These are phyloP conservation scores for Cardamine occulta DNA, from an alignment of 345 rosid genomes.

Conservation along the genomic window DNA sequence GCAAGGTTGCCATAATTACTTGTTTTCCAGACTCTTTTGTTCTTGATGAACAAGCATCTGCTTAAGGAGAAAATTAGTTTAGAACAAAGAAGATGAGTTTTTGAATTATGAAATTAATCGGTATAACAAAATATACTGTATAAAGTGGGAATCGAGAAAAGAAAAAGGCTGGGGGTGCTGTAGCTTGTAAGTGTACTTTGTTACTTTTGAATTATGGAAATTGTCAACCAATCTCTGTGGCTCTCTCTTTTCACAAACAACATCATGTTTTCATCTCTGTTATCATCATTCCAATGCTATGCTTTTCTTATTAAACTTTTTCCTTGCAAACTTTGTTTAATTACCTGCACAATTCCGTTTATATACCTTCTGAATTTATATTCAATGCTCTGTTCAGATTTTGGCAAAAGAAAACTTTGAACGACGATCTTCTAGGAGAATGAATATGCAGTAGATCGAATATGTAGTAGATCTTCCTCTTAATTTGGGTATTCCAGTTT, in stretches of 20 bases:
- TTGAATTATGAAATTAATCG: background rate
- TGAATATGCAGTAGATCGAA: constrained; percentile 3
- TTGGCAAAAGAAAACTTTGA: background rate
- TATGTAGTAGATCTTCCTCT: background rate
- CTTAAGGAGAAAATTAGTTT: background rate
- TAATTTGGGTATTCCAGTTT: background rate
- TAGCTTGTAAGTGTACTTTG: constrained; percentile 15
- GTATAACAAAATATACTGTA: background rate
- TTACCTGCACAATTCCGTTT: background rate
- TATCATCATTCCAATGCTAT: constrained; percentile 24
- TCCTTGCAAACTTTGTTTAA: constrained; percentile 6
- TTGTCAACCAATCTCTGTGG: background rate
- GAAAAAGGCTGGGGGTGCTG: background rate
- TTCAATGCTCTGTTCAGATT: background rate
- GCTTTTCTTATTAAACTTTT: background rate
- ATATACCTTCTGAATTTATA: background rate
- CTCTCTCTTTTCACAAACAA: constrained; percentile 37
- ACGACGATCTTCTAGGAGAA: background rate
- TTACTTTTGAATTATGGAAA: constrained; percentile 12
- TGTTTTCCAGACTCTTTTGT: constrained; percentile 86
- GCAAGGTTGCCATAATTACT: constrained; percentile 79
- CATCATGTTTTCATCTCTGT: constrained; percentile 28
- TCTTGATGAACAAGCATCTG: constrained; percentile 47
- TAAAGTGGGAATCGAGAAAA: constrained; percentile 1
- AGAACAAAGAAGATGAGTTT: background rate